phyloP scores from a whole-genome alignment of 345 rosid genomes.

The Camelina sativa region DNA sequence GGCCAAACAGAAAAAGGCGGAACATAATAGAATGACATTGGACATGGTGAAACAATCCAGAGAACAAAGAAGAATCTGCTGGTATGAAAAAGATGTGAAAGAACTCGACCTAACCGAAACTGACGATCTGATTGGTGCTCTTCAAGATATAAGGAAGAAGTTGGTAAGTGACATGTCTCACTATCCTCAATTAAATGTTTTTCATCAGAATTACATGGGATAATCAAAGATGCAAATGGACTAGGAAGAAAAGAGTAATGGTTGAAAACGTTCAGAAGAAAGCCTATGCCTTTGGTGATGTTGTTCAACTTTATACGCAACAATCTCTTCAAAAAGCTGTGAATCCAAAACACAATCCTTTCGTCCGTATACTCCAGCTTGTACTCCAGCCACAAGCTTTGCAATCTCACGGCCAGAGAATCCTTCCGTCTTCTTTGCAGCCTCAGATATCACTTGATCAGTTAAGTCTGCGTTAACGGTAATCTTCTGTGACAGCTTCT shows the following conservation, averaged over 20 bases:
- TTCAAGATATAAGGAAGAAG: conserved; percentile 47
- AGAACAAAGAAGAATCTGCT: conserved; percentile 34
- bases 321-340: conserved; percentile 70
- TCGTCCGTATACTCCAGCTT: conserved; percentile 85
- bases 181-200: not conserved
- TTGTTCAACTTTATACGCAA: conserved; percentile 79
- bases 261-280: conserved; percentile 46
- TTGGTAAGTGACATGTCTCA: conserved; percentile 39
- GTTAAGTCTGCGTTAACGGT: conserved; percentile 59
- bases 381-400: conserved; percentile 87
- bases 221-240: too few relatives aligned
- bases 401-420: conserved; percentile 98
- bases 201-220: conserved; percentile 5
- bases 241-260: too few relatives aligned
- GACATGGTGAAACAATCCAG: conserved; percentile 32
- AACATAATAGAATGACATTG: conserved; percentile 43
- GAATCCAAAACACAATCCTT: conserved; percentile 74
- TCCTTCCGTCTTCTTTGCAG: conserved; percentile 84
- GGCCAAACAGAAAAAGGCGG: conserved; percentile 46
- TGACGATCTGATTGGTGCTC: conserved; percentile 35
- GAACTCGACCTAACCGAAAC: conserved; percentile 47
- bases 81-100: conserved; percentile 60
- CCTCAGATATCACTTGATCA: conserved; percentile 67
- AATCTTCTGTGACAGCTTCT: conserved; percentile 67
- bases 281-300: conserved; percentile 78